Evolutionary conservation across 805 yeast genomes (phyloP).

Genomic region (Schizosaccharomyces osmophilus): DNA sequence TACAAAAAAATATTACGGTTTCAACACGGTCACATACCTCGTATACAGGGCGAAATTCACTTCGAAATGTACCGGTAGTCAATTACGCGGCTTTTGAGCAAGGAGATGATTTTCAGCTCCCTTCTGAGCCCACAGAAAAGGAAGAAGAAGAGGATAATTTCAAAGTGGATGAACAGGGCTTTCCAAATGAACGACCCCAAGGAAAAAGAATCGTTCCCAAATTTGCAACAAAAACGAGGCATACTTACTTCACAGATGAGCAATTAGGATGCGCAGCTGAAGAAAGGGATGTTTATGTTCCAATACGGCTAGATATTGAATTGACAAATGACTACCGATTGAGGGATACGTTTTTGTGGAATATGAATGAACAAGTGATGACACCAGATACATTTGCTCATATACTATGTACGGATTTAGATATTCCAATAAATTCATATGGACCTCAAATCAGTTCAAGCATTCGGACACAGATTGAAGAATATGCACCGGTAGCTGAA

Average conservation of each 20-base stretch:
- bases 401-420: conserved; percentile 60
- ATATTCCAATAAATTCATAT: conserved; percentile 32
- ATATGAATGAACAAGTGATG: conserved; percentile 26
- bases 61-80: conserved; percentile 1
- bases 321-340: conserved; percentile 24
- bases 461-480: conserved; percentile 60
- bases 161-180: conserved; percentile 3
- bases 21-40: conserved; percentile 5
- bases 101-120: conserved; percentile 3
- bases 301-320: conserved; percentile 39
- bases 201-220: background rate
- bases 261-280: conserved; percentile 20
- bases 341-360: conserved; percentile 54
- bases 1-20: conserved; percentile 3
- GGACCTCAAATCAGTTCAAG: conserved; percentile 43
- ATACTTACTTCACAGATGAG: conserved; percentile 10
- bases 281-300: conserved; percentile 25
- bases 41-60: conserved; percentile 6
- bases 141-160: background rate
- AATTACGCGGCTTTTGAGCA: conserved; percentile 2
- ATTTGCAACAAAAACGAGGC: conserved; percentile 1
- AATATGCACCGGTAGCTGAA: conserved; percentile 35
- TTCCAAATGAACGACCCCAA: conserved; percentile 3
- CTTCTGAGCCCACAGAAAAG: conserved; percentile 2
- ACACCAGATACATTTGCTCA: conserved; percentile 56